Conservation (phyloP, 768 basidiomycete species). For the Hygrocybe punicea region DNA sequence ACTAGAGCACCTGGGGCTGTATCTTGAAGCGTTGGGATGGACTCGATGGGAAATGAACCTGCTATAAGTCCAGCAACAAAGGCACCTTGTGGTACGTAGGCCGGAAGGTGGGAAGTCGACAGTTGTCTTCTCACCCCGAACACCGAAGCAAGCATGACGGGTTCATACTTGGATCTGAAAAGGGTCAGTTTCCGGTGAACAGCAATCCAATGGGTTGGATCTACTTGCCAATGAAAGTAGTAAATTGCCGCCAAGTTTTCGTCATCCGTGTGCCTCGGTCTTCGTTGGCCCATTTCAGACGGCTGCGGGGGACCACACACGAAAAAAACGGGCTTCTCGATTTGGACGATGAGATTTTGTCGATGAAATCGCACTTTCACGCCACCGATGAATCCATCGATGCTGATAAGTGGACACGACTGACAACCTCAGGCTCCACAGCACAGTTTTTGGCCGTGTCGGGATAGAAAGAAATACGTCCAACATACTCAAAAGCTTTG, state of each 20-base stretch:
- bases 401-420: neutral
- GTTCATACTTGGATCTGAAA: neutral
- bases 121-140: too few relatives aligned
- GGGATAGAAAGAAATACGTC: too few relatives aligned
- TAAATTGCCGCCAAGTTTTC: neutral
- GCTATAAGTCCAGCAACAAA: neutral
- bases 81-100: too few relatives aligned
- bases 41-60: neutral
- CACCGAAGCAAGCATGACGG: neutral
- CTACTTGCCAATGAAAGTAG: neutral
- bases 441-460: too few relatives aligned
- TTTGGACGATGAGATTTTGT: slow-evolving; percentile 8
- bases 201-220: too few relatives aligned
- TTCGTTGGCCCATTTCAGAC: neutral
- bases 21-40: neutral
- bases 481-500: too few relatives aligned
- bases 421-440: too few relatives aligned
- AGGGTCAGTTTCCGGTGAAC: neutral
- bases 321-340: slow-evolving; percentile 2
- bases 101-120: too few relatives aligned
- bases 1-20: neutral
- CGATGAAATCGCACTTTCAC: slow-evolving; percentile 37
- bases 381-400: neutral
- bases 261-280: slow-evolving; percentile 3
- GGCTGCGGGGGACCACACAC: neutral